These are phyloP conservation scores for Trichocladium antarcticum DNA, from an alignment of 495 filamentous ascomycete genomes.

Conservation along the genomic window DNA sequence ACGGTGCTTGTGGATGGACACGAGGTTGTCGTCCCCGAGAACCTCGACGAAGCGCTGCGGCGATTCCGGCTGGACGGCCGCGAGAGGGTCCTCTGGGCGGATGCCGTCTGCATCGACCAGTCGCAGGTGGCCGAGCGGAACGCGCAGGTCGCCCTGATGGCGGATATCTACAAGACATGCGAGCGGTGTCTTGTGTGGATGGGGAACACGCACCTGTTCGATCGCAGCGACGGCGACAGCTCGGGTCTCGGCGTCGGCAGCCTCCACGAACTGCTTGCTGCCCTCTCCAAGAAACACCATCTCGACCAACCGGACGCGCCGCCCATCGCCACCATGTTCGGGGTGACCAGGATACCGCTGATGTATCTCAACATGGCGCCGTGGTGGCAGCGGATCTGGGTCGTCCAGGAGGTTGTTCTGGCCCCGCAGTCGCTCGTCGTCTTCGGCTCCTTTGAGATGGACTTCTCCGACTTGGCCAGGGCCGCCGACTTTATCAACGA, in stretches of 20 bases:
- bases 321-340: background rate
- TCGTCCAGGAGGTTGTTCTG: background rate
- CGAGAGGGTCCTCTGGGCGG: background rate
- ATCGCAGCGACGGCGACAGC: background rate
- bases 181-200: background rate
- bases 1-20: background rate
- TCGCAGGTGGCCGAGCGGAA: background rate
- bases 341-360: background rate
- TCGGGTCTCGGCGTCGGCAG: background rate
- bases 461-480: background rate
- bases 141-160: slow-evolving; percentile 4
- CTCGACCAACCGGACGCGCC: background rate
- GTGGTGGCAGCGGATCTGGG: background rate
- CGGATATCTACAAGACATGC: background rate
- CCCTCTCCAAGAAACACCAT: background rate
- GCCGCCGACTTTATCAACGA: background rate
- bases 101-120: slow-evolving; percentile 8
- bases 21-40: background rate
- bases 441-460: background rate
- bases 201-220: background rate
- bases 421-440: background rate
- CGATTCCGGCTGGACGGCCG: background rate
- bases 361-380: background rate
- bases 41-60: background rate
- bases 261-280: background rate